Base-by-base conservation (phyloP, 169 alveolate species). In the Condylostoma magnum region DNA sequence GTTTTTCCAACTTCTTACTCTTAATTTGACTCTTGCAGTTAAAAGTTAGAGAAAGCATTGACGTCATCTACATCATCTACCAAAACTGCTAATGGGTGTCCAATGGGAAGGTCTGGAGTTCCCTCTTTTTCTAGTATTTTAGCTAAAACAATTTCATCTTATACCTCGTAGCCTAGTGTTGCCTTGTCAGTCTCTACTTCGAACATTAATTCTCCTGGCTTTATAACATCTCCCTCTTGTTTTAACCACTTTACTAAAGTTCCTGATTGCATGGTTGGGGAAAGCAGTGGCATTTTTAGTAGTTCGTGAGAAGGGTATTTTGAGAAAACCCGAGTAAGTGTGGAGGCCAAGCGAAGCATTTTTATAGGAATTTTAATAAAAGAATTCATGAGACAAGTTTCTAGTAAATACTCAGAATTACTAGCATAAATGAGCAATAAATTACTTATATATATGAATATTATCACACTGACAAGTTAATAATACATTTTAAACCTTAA, bases 251-350 rank as follows among this genome's bases (percentile, higher is more conserved):
- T 80, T 10, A 80, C 79, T 20, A 85, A 73, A 33, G 81, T 83
- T 47, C 95, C 93, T 69, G 83, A 58, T 34, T 76, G 87, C 95
- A 89, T 89, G 22, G 95, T 85, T 4, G 95, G 95, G 5, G 95
- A 89, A 2, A 86, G 74, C 22, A 72, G 52, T 4, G 93, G 93
- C 84, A 86, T 71, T 30, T 75, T 70, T 12, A 67, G 51, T 3
- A n/a, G n/a, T 20, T 67, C 50, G 30, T 48, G 65, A 4, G 20
- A n/a, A 10, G 76, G 76, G 6, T 36, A 28, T 6, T 58, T 28
- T 5, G 71, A 52, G 60, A 58, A 58, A n/a, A 6, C 4, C 30
- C 71, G 31, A 22, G 6, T 5, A n/a, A 41, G 48, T 41, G 8
- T 8, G 20, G 48, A 41, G 15, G 15, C 15, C 48, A 41, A 15